phyloP scores from a whole-genome alignment of 805 yeast genomes.

The Starmerella bacillaris region DNA sequence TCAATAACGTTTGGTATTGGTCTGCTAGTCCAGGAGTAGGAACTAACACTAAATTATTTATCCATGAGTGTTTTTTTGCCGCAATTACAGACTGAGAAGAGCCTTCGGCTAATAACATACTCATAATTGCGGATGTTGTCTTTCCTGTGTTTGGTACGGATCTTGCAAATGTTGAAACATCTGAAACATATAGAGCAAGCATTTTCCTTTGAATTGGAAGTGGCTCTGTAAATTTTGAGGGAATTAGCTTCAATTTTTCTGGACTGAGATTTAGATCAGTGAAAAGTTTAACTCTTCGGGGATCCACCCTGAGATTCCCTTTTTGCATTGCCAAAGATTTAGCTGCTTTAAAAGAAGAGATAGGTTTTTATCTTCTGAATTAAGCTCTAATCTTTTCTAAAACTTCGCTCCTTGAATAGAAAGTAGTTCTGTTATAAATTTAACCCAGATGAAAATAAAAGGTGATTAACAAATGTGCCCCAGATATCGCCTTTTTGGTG shows the following conservation, averaged over 20 bases:
- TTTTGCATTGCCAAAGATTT: background rate
- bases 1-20: conserved; percentile 17
- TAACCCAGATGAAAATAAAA: no score
- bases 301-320: conserved; percentile 14
- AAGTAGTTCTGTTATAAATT: no score
- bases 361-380: no score
- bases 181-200: conserved; percentile 19
- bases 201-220: conserved; percentile 19
- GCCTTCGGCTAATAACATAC: conserved; percentile 12
- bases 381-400: no score
- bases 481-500: no score
- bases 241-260: conserved; percentile 6
- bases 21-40: conserved; percentile 22
- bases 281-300: conserved; percentile 14
- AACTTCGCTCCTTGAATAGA: no score
- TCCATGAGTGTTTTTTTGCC: background rate
- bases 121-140: conserved; percentile 20
- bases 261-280: conserved; percentile 13
- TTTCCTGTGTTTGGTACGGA: conserved; percentile 24
- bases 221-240: conserved; percentile 13
- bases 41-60: conserved; percentile 21
- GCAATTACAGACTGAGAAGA: background rate
- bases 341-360: background rate
- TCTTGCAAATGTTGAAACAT: conserved; percentile 18
- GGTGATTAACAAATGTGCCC: no score